Evolutionary conservation across 768 basidiomycete genomes (phyloP).

Genomic region (Russula foetens): DNA sequence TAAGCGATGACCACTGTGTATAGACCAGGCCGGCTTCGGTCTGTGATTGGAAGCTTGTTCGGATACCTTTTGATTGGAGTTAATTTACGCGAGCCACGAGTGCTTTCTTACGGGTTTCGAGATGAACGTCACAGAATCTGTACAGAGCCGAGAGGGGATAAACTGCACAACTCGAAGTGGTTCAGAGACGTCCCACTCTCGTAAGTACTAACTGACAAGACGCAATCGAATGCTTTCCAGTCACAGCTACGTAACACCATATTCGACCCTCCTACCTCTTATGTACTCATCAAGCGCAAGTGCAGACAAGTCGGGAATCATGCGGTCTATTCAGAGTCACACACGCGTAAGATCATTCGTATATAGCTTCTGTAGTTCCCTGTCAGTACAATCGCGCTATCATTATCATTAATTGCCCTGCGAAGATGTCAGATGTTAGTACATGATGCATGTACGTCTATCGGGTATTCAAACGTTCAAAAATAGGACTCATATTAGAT

Average conservation of each 20-base stretch:
- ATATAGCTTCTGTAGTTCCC: not conserved
- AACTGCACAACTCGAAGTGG: not conserved
- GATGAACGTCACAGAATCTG: not conserved
- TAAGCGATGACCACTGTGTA: not conserved
- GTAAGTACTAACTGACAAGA: not conserved
- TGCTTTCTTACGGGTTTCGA: not conserved
- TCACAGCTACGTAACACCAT: not conserved
- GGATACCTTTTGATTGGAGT: not conserved
- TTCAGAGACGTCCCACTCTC: not conserved
- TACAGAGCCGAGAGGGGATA: too few species aligned
- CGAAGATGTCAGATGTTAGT: not conserved
- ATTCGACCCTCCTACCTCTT: not conserved
- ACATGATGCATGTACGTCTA: not conserved
- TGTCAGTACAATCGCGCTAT: not conserved
- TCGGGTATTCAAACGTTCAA: not conserved
- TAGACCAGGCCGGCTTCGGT: not conserved
- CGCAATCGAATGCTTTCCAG: not conserved
- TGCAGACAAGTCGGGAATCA: not conserved
- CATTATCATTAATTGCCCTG: too few species aligned
- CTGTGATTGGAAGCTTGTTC: not conserved
- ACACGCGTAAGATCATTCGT: not conserved
- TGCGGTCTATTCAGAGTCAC: not conserved
- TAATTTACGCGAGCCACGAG: not conserved
- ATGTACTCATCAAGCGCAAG: not conserved
- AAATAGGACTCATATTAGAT: slow-evolving; percentile 79